Percentiles rank a stretch among this genome's conserved stretches.
Conservation (phyloP, 164 flowering plant genomes). For the Chimonanthus praecox region DNA sequence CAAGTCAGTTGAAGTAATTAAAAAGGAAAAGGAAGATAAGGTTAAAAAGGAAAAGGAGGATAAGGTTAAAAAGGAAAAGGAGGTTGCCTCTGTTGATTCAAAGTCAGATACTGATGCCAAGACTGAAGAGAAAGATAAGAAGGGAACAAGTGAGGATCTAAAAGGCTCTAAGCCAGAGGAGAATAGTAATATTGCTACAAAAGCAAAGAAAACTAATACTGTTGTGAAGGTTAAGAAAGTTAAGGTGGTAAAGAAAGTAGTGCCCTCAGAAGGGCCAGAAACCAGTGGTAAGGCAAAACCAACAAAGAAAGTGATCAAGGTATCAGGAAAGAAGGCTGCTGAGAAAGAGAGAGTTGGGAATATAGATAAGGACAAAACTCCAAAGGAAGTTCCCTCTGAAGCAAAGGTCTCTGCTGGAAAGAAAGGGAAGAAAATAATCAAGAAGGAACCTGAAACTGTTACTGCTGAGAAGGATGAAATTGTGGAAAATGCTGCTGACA, state of each 20-base stretch:
- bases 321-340: constrained; percentile 31
- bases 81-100: background rate
- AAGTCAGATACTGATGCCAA: constrained; percentile 5
- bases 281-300: constrained; percentile 23
- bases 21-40: constrained; percentile 17
- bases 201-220: too few relatives aligned
- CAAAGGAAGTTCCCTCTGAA: constrained; percentile 27
- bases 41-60: constrained; percentile 12
- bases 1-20: background rate
- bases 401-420: constrained; percentile 23
- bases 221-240: background rate
- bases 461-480: constrained; percentile 30
- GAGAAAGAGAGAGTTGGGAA: constrained; percentile 24
- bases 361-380: constrained; percentile 19
- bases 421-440: constrained; percentile 64
- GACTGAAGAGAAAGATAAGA: constrained; percentile 14
- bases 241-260: background rate
- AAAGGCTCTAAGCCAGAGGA: constrained; percentile 3
- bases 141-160: constrained; percentile 16
- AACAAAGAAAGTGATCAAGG: constrained; percentile 62
- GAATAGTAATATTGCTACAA: background rate
- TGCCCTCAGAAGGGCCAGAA: background rate
- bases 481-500: constrained; percentile 48
- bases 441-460: constrained; percentile 36
- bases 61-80: constrained; percentile 12